A percentile compares a stretch with the other conserved stretches of the same genome.
Evolutionary conservation across 306 rosid genomes (phyloP).

Genomic region (Alnus glutinosa): DNA sequence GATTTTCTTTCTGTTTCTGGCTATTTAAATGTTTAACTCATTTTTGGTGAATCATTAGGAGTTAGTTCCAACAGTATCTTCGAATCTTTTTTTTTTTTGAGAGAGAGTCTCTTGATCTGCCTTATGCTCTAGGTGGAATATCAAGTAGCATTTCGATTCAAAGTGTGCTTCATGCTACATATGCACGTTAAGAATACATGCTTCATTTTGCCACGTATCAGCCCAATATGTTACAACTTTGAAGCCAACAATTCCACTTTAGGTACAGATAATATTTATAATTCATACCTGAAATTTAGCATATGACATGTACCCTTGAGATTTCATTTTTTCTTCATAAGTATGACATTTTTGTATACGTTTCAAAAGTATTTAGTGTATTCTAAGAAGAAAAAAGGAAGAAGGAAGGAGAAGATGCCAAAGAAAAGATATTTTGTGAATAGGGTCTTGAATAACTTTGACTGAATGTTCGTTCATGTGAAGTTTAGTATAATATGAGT

Average conservation of each 20-base stretch:
- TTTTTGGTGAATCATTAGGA: slow-evolving; percentile 2
- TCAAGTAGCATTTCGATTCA: slow-evolving; percentile 11
- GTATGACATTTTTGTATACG: background rate
- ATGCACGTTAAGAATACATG: background rate
- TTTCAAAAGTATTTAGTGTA: background rate
- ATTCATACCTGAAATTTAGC: background rate
- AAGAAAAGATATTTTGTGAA: background rate
- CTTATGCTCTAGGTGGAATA: slow-evolving; percentile 14
- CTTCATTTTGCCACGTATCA: background rate
- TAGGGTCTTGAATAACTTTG: background rate
- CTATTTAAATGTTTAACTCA: background rate
- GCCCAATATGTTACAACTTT: background rate
- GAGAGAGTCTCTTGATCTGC: background rate
- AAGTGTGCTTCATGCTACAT: slow-evolving; percentile 14
- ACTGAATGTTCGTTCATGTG: background rate
- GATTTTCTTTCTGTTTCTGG: slow-evolving; percentile 11
- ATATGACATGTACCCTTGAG: no score
- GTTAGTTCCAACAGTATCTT: slow-evolving; percentile 9
- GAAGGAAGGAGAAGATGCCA: background rate
- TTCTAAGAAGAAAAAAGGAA: background rate
- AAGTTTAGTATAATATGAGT: background rate
- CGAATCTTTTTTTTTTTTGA: slow-evolving; percentile 5
- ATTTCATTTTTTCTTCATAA: background rate
- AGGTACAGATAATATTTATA: background rate
- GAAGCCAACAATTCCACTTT: background rate